A percentile compares a stretch with the other conserved stretches of the same genome.
phyloP scores from a whole-genome alignment of 495 filamentous ascomycete genomes.

The Neurospora sp. region DNA sequence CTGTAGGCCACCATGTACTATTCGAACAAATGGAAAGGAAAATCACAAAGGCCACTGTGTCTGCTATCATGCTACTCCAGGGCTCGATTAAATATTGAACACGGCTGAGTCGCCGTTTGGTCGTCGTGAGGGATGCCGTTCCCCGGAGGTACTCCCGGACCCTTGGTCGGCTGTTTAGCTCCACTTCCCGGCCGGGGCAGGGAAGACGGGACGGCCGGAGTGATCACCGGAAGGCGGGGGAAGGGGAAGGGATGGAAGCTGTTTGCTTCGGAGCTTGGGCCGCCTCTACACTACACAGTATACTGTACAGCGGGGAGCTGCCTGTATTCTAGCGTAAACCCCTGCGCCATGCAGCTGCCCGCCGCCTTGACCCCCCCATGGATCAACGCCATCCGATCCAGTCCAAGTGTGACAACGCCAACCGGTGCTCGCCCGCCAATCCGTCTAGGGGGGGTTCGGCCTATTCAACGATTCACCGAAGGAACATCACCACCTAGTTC shows the following conservation, averaged over 20 bases:
- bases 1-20: too few species aligned
- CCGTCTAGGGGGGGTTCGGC: background rate
- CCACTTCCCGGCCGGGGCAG: background rate
- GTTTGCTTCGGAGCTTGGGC: background rate
- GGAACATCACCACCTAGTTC: background rate
- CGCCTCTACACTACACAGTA: background rate
- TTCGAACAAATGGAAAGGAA: background rate
- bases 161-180: background rate
- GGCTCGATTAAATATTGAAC: background rate
- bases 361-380: background rate
- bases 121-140: background rate
- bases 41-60: background rate
- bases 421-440: background rate
- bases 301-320: background rate
- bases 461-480: background rate
- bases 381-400: background rate
- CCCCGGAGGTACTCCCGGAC: background rate
- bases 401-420: background rate
- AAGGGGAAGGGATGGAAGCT: background rate
- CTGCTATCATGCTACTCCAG: background rate
- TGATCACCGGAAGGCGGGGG: background rate
- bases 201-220: background rate
- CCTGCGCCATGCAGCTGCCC: background rate
- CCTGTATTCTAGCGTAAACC: background rate
- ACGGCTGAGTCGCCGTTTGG: background rate